Base-by-base conservation (phyloP, 2,329 filamentous ascomycete genomes). In the Pleomassaria siparia region DNA sequence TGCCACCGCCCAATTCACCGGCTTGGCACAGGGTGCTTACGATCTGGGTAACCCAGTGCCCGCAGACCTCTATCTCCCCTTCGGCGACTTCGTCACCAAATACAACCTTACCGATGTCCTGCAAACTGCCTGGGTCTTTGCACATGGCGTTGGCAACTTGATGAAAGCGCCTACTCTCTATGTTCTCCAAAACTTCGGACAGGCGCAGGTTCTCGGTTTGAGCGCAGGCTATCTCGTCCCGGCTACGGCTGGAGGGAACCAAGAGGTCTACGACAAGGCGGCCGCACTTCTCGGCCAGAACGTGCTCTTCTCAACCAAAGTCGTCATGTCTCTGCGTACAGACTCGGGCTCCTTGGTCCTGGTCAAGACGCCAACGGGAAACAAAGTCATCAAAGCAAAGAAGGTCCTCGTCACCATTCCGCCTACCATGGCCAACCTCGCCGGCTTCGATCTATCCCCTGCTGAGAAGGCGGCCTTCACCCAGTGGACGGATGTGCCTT, bases 71-170 rank as follows among this genome's bases (percentile, higher is more conserved):
- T 57, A 76, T 16, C 58, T 79, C 3, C 71, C 76, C 2, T 80
- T 76, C 47, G 71, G 74, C 15, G 67, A 77, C 3, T 80, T 80
- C 46, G 65, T 76, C 11, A 58, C 66, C 26, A 80, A 80, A 58
- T 73, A 80, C 59, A 59, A 66, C n/a, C 59, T 82, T 4, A 58
- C 69, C 16, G 72, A 68, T 22, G 63, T 74, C 15, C 6, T 35
- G 2, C 63, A 76, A 2, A 66, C 63, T 15, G 62, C 69, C 5
- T 63, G 77, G 12, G 76, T 70, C 50, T 54, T 57, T 12, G 71
- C 72, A 46, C 70, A 72, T 18, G 78, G 76, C 2, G 54, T 76
- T 2, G 74, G 73, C 15, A 72, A 78, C 53, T 63, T 77, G 36
- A 58, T 74, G 4, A 64, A 67, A 3, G 55, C 65, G 18, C 66